Percentiles rank a stretch among this genome's conserved stretches.
These are phyloP conservation scores for Nitzschia sp. DNA, from an alignment of 108 stramenopile species.

Conservation along the genomic window DNA sequence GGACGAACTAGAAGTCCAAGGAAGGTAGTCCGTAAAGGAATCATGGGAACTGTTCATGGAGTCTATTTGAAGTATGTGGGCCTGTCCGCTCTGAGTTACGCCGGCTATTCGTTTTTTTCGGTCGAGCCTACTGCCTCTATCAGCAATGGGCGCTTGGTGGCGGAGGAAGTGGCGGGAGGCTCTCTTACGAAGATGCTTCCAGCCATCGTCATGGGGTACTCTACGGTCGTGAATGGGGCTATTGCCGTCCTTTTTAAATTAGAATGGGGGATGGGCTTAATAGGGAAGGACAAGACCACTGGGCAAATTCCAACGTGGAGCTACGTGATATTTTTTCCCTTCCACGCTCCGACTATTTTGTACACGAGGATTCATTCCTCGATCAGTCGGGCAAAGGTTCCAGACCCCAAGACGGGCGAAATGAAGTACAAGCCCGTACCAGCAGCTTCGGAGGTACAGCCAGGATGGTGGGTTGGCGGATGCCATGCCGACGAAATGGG, in stretches of 20 bases:
- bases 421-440: slow-evolving; percentile 56
- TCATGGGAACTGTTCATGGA: slow-evolving; percentile 89
- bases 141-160: slow-evolving; percentile 15
- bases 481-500: slow-evolving; percentile 75
- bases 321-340: slow-evolving; percentile 69
- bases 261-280: slow-evolving; percentile 67
- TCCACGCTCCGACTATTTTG: slow-evolving; percentile 63
- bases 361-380: slow-evolving; percentile 75
- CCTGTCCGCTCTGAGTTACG: slow-evolving; percentile 71
- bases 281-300: slow-evolving; percentile 70
- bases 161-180: slow-evolving; percentile 8
- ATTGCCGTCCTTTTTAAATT: slow-evolving; percentile 83
- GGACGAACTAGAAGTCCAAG: too few species aligned
- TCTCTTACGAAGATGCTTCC: slow-evolving; percentile 37
- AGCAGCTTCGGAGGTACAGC: slow-evolving; percentile 77
- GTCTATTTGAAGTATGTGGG: slow-evolving; percentile 89
- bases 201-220: slow-evolving; percentile 64
- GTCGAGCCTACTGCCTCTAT: slow-evolving; percentile 5
- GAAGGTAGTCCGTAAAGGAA: too few species aligned
- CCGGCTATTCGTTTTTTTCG: slow-evolving; percentile 58
- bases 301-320: slow-evolving; percentile 83
- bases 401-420: slow-evolving; percentile 35
- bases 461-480: slow-evolving; percentile 89
- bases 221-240: slow-evolving; percentile 68
- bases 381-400: slow-evolving; percentile 39